phyloP scores from a whole-genome alignment of 2,329 filamentous ascomycete genomes.

The Capronia americana region DNA sequence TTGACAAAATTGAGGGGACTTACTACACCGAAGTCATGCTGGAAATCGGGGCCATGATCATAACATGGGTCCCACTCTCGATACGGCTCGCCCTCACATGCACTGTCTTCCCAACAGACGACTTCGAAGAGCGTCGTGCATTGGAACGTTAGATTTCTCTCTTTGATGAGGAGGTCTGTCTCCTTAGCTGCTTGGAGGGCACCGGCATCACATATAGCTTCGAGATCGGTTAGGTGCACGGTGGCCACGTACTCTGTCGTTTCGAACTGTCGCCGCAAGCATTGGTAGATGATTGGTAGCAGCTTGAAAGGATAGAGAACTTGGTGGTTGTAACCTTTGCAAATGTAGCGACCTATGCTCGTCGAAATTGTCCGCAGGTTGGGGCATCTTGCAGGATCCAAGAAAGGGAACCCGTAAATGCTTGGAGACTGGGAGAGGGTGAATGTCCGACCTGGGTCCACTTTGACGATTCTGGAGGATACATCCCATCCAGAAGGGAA shows the following conservation, averaged over 20 bases:
- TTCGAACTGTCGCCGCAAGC: background rate
- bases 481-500: background rate
- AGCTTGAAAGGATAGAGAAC: background rate
- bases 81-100: background rate
- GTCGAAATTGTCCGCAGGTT: background rate
- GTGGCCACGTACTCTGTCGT: background rate
- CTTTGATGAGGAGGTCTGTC: background rate
- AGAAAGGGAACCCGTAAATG: background rate
- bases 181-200: background rate
- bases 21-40: background rate
- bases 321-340: background rate
- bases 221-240: background rate
- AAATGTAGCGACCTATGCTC: background rate
- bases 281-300: background rate
- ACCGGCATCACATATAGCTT: background rate
- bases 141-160: background rate
- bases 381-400: background rate
- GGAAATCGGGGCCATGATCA: background rate
- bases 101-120: background rate
- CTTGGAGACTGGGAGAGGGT: background rate
- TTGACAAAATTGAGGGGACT: background rate
- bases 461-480: background rate
- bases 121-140: background rate
- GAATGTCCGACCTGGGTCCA: background rate
- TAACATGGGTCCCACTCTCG: background rate